A percentile compares a stretch with the other conserved stretches of the same genome.
These are phyloP conservation scores for Penicillium sp. DNA, from an alignment of 2,329 filamentous ascomycete genomes.

Conservation along the genomic window DNA sequence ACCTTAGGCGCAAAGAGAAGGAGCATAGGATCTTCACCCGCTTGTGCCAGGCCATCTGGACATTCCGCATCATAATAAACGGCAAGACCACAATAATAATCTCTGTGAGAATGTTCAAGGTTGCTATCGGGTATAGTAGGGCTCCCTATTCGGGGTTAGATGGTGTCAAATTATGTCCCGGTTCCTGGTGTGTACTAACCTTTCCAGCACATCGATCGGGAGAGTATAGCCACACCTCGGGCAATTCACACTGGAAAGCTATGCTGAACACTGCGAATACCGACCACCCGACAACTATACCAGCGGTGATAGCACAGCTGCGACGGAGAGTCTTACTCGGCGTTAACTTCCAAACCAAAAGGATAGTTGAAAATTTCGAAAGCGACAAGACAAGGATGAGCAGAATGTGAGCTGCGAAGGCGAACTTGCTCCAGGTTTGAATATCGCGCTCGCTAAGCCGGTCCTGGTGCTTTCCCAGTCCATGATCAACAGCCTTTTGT, in stretches of 20 bases:
- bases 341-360: constrained; percentile 21
- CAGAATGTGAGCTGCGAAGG: constrained; percentile 13
- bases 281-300: constrained; percentile 13
- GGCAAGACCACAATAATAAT: constrained; percentile 15
- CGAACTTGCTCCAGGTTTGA: constrained; percentile 12
- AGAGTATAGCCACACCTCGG: constrained; percentile 19
- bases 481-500: constrained; percentile 15
- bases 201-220: constrained; percentile 19
- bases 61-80: constrained; percentile 26
- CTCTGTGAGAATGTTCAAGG: constrained; percentile 21
- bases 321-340: constrained; percentile 13
- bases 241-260: constrained; percentile 24
- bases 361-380: constrained; percentile 15
- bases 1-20: constrained; percentile 20
- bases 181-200: not conserved
- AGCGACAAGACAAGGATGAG: constrained; percentile 11
- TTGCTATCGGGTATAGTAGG: constrained; percentile 17
- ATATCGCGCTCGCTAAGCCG: constrained; percentile 1
- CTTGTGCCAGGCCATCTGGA: constrained; percentile 20
- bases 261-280: constrained; percentile 21
- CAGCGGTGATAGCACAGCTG: constrained; percentile 13
- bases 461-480: constrained; percentile 12
- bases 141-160: constrained; percentile 13
- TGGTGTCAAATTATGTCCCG: not conserved
- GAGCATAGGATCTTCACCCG: constrained; percentile 22